Conservation (phyloP, 768 basidiomycete genomes). For the Lactarius sp. region DNA sequence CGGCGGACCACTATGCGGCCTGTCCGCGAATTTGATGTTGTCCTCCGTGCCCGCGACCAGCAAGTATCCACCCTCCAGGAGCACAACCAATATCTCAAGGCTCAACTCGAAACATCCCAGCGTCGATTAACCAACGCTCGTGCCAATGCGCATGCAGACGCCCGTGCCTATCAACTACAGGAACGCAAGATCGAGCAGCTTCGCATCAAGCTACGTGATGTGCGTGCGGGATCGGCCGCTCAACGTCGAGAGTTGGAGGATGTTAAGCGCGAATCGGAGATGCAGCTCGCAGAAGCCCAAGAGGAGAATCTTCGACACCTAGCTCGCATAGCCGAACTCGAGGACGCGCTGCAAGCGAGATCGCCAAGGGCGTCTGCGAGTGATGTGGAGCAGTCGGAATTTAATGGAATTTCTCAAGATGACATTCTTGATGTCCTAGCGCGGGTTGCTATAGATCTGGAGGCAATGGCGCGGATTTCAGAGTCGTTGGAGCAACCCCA, state of each 20-base stretch:
- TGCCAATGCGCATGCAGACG: conserved; percentile 18
- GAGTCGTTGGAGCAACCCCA: neutral
- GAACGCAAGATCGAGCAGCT: conserved; percentile 25
- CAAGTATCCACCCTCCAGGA: conserved; percentile 22
- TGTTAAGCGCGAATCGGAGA: conserved; percentile 9
- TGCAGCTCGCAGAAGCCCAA: conserved; percentile 7
- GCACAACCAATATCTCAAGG: conserved; percentile 8
- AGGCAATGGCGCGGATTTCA: neutral
- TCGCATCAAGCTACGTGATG: conserved; percentile 18
- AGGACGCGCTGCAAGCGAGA: conserved; percentile 4
- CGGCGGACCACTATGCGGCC: conserved; percentile 21
- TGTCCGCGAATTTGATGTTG: conserved; percentile 16
- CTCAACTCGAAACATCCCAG: conserved; percentile 15
- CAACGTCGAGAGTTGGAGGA: conserved; percentile 22
- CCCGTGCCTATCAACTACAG: conserved; percentile 18
- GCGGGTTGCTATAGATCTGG: conserved; percentile 14
- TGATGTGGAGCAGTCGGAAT: neutral
- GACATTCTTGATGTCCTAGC: conserved; percentile 16
- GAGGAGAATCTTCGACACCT: conserved; percentile 11
- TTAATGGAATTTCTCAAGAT: conserved; percentile 8
- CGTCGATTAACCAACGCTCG: conserved; percentile 23
- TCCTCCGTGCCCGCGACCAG: conserved; percentile 23
- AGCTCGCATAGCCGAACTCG: conserved; percentile 21
- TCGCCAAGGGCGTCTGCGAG: neutral
- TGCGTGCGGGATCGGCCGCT: conserved; percentile 8